A percentile compares a stretch with the other conserved stretches of the same genome.
phyloP scores from a whole-genome alignment of 345 rosid genomes.

The Mangifera indica region DNA sequence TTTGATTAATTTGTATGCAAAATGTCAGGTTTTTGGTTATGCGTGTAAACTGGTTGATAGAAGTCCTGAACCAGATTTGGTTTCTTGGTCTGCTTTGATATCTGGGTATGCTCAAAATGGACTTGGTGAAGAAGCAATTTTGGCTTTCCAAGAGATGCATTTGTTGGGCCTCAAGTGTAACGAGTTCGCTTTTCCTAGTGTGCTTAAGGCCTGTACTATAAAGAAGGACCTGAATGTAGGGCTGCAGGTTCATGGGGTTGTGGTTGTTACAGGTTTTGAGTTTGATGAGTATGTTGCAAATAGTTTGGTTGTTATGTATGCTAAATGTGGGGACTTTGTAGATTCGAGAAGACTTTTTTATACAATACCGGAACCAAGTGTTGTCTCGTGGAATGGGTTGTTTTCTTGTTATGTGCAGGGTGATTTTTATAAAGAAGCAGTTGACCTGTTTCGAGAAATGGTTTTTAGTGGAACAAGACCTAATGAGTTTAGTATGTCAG shows the following conservation, averaged over 20 bases:
- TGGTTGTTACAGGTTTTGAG: slow-evolving; percentile 51
- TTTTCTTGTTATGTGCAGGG: slow-evolving; percentile 54
- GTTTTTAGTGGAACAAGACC: slow-evolving; percentile 46
- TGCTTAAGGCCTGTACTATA: slow-evolving; percentile 54
- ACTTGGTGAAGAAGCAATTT: slow-evolving; percentile 39
- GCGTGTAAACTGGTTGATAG: slow-evolving; percentile 52
- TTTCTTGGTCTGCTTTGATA: slow-evolving; percentile 68
- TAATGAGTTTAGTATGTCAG: slow-evolving; percentile 59
- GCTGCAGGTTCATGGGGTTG: slow-evolving; percentile 56
- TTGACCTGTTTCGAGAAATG: slow-evolving; percentile 49
- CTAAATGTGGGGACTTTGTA: slow-evolving; percentile 47
- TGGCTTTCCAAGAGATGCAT: slow-evolving; percentile 42
- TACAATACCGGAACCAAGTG: slow-evolving; percentile 42
- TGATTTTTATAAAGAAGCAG: slow-evolving; percentile 39
- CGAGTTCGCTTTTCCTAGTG: slow-evolving; percentile 57
- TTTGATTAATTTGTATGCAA: slow-evolving; percentile 37
- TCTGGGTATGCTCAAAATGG: slow-evolving; percentile 58
- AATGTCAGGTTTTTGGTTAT: slow-evolving; percentile 37
- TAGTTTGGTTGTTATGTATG: slow-evolving; percentile 56
- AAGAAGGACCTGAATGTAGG: slow-evolving; percentile 44
- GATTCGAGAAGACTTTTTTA: slow-evolving; percentile 53
- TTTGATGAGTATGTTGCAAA: slow-evolving; percentile 57
- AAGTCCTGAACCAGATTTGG: slow-evolving; percentile 55
- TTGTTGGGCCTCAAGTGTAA: slow-evolving; percentile 51
- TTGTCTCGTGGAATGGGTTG: slow-evolving; percentile 63